These are phyloP conservation scores for Fusarium longipes DNA, from an alignment of 2,329 filamentous ascomycete genomes.

Conservation along the genomic window DNA sequence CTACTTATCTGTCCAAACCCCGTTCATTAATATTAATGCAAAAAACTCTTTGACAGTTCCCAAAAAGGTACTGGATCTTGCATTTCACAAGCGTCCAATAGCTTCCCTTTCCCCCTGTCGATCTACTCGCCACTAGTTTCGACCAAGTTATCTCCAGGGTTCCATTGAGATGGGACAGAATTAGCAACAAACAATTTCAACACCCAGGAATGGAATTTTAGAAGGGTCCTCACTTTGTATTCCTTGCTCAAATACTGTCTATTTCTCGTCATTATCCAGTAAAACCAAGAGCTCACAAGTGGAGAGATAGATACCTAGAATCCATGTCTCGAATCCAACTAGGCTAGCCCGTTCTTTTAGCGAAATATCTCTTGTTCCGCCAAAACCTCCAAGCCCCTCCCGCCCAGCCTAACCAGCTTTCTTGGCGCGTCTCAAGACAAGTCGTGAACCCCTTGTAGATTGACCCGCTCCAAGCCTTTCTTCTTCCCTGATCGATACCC, in stretches of 20 bases:
- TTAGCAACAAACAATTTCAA: constrained; percentile 28
- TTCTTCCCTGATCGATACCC: background rate
- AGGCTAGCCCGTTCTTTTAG: constrained; percentile 3
- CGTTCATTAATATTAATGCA: background rate
- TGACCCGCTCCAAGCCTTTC: constrained; percentile 1
- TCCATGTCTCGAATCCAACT: background rate
- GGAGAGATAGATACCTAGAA: background rate
- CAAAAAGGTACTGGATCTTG: constrained; percentile 6
- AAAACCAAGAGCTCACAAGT: background rate
- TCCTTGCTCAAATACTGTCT: background rate
- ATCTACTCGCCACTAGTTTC: constrained; percentile 16
- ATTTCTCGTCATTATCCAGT: background rate
- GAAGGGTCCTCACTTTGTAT: background rate
- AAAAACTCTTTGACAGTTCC: background rate
- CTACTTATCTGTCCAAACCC: too few species aligned
- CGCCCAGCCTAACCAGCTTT: constrained; percentile 15
- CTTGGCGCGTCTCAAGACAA: constrained; percentile 29
- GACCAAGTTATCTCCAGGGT: constrained; percentile 2
- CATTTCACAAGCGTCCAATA: constrained; percentile 3
- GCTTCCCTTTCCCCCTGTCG: constrained; percentile 20
- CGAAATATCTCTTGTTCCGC: constrained; percentile 13
- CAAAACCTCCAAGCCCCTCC: constrained; percentile 26
- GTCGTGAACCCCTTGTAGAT: background rate
- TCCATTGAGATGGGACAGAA: constrained; percentile 26
- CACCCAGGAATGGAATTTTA: background rate